Evolutionary conservation across 2,329 filamentous ascomycete genomes (phyloP), one percentile per base, ranked within the genome.

Genomic region (Penicillium sp.): DNA sequence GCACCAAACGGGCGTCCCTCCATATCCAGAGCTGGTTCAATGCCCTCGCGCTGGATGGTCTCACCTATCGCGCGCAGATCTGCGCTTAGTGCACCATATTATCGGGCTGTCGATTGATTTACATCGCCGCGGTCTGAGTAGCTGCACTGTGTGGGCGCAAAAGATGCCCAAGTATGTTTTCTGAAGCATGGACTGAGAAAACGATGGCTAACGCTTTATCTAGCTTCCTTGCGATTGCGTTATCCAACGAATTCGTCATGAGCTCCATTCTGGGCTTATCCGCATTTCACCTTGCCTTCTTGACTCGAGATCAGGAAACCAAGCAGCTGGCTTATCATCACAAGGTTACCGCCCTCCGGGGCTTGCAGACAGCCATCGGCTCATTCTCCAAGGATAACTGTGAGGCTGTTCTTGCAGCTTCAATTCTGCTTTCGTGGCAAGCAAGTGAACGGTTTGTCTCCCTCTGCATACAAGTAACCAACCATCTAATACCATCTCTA

Each of bases 361-460:
- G 93, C 3, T 79, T 98, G 48, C 91, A 96, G 69, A 89, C 93
- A 69, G 91, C 92, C 27, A 93, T 98, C 65, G 86, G 87, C 45
- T 83, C 84, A 21, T 97, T 98, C 75, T 96, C 90, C 2, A 87
- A 86, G 66, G 86, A 89, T 52, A 96, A 92, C 59, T 93, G 91
- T 2, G 93, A 99, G 76, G 92, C 93, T 44, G 88, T 97, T 60
- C 83, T 99, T 53, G 93, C 93, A 26, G 91, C 93, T 31, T 97
- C 93, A 26, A 86, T 97, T 45, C 84, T 98, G 48, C 83, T 99
- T 49, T 96, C 93, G 37, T 98, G 95, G 93, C 93, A 98, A 79
- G 90, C 91, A 55, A 95, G 89, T 58, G 93, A 98, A 79, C 98
- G 93, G 93, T 96, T 83, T 81, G 88, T 79, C 41, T 67, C 65